phyloP scores from a whole-genome alignment of 192 early-diverging fungal genomes.

The Backusella psychrophila region DNA sequence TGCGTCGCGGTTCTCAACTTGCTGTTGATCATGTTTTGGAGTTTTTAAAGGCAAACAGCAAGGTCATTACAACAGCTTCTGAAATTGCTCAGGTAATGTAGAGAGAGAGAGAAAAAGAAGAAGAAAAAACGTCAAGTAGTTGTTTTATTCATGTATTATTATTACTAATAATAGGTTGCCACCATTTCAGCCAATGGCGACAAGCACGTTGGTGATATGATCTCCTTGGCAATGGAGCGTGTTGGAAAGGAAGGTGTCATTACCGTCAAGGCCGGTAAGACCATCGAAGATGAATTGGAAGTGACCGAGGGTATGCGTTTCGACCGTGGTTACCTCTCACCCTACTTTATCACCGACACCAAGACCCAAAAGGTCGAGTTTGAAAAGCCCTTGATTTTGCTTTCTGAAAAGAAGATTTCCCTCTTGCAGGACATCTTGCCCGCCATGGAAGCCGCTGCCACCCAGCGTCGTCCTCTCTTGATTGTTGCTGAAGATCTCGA shows the following conservation, averaged over 20 bases:
- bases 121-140: background rate
- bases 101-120: background rate
- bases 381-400: constrained; percentile 96
- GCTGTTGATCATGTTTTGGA: constrained; percentile 93
- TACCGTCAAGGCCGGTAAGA: constrained; percentile 99
- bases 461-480: constrained; percentile 91
- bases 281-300: constrained; percentile 95
- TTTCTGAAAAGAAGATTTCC: constrained; percentile 98
- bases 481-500: constrained; percentile 98
- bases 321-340: constrained; percentile 98
- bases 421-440: constrained; percentile 94
- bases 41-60: constrained; percentile 85
- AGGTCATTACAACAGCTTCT: constrained; percentile 89
- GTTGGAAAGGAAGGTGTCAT: constrained; percentile 99
- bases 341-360: constrained; percentile 99
- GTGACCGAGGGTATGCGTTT: constrained; percentile 99
- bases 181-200: constrained; percentile 99
- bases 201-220: constrained; percentile 90
- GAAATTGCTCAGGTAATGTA: constrained; percentile 89
- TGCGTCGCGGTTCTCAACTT: constrained; percentile 89
- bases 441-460: constrained; percentile 89
- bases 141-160: background rate
- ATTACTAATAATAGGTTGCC: constrained; percentile 49
- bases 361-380: constrained; percentile 98
- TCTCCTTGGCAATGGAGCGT: constrained; percentile 99